These are phyloP conservation scores for Leishmania arabica DNA, from an alignment of 208 protist species.

Conservation along the genomic window DNA sequence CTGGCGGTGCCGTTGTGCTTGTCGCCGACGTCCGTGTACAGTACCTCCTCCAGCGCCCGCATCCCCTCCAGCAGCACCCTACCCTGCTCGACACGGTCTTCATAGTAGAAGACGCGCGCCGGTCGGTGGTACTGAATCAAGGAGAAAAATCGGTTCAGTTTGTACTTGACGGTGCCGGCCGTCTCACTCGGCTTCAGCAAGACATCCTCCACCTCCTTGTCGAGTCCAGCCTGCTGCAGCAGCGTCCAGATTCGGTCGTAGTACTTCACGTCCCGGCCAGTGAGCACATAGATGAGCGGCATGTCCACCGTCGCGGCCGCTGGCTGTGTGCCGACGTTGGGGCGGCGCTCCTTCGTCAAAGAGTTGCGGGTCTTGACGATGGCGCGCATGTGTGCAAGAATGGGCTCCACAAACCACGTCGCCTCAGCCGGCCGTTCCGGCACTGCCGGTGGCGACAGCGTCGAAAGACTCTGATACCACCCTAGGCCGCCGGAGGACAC, in stretches of 20 bases:
- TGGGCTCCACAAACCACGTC: conserved; percentile 31
- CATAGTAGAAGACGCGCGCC: conserved; percentile 74
- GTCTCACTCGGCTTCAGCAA: conserved; percentile 77
- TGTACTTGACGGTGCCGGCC: conserved; percentile 71
- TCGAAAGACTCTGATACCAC: conserved; percentile 80
- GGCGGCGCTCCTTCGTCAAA: background rate
- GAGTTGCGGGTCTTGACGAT: conserved; percentile 19
- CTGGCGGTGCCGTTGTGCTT: background rate
- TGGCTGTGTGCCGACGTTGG: background rate
- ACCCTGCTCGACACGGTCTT: conserved; percentile 78
- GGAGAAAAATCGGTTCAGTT: conserved; percentile 63
- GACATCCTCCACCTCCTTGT: conserved; percentile 44
- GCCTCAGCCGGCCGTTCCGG: conserved; percentile 39
- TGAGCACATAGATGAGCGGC: conserved; percentile 63
- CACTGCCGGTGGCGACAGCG: conserved; percentile 69
- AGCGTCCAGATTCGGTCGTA: conserved; percentile 57
- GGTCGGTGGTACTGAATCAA: conserved; percentile 52
- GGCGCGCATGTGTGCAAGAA: conserved; percentile 35
- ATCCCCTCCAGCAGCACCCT: conserved; percentile 54
- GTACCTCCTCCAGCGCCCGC: conserved; percentile 39
- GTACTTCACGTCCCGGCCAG: conserved; percentile 71
- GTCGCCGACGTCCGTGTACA: conserved; percentile 22
- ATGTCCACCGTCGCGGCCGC: conserved; percentile 3
- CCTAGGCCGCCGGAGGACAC: conserved; percentile 57
- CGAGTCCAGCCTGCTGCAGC: conserved; percentile 48